Evolutionary conservation across 257 asterid genomes (phyloP).

Genomic region (Solanum pinnatisectum): DNA sequence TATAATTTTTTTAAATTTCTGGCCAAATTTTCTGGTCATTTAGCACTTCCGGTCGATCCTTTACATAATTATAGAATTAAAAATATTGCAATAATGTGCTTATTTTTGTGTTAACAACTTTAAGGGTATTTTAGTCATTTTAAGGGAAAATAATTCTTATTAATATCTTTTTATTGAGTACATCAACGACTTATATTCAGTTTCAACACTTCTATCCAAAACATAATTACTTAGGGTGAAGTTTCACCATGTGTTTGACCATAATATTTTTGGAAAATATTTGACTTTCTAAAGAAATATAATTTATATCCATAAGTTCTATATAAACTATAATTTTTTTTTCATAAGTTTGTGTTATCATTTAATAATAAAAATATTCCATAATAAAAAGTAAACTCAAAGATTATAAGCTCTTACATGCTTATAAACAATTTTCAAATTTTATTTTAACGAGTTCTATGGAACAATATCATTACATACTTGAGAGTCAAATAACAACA

Average conservation of each 20-base stretch:
- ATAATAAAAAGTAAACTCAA: no score
- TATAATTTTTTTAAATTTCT: no score
- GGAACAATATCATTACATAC: no score
- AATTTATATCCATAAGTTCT: not conserved
- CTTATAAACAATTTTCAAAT: not conserved
- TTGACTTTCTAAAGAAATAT: no score
- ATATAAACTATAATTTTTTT: not conserved
- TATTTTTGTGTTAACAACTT: no score
- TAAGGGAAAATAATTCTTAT: no score
- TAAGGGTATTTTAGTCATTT: not conserved
- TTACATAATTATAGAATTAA: no score
- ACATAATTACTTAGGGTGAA: not conserved
- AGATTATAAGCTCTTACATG: not conserved
- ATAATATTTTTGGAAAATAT: no score
- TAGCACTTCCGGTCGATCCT: no score
- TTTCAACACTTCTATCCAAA: no score
- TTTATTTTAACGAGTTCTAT: not conserved
- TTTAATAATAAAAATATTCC: no score
- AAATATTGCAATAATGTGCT: not conserved
- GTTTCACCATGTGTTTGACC: not conserved
- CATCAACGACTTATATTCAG: not conserved
- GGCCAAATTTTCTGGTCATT: no score
- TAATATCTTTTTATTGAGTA: not conserved
- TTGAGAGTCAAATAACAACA: not conserved
- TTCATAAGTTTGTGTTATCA: not conserved